Base-by-base conservation (phyloP, 2,329 filamentous ascomycete species). In the Ilyonectria mors-panacis region DNA sequence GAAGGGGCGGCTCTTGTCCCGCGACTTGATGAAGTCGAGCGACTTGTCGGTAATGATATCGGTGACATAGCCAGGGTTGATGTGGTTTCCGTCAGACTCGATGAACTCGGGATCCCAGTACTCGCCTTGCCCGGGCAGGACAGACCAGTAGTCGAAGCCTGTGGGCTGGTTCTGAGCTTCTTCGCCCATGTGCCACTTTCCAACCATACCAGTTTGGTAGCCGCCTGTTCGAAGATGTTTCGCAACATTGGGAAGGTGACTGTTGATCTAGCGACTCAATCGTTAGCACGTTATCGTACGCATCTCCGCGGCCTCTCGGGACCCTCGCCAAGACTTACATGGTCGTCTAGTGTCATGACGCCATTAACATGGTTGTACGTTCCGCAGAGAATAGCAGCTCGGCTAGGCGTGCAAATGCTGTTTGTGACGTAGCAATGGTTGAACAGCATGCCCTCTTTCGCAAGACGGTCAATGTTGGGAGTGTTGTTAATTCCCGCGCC, bases 351-450 rank as follows among this genome's bases (percentile, higher is more conserved):
- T 0, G 85, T 86, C 77, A 85, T 79, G 7, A 87, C 86, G 1
- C 81, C 82, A 61, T 87, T 87, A 68, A 87, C 85, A 65, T 87
- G 85, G 72, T 86, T 87, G 68, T 87, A 82, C 0, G 82, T 86
- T 8, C 85, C 85, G 0, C 81, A 84, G 7, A 87, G 70, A 55
- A 88, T 86, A 3, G 84, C 79, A 0, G 85, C 86, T 8, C 85
- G 80, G 2, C 83, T 86, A 0, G 86, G 85, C 2, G 85, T 87
- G 71, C 85, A 87, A 58, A 87, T 87, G 21, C 78, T 82, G 72
- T 87, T 87, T 23, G 85, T 87, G 9, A 87, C 85, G 67, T 87
- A 87, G 74, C 84, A 87, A 68, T 87, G 85, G 68, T 86, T 83
- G 73, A 87, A 86, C 10, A 75, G 75, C 82, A 87, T 85, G 17